Conservation (phyloP, 1,284 basidiomycete species). For the Mycena sp. region DNA sequence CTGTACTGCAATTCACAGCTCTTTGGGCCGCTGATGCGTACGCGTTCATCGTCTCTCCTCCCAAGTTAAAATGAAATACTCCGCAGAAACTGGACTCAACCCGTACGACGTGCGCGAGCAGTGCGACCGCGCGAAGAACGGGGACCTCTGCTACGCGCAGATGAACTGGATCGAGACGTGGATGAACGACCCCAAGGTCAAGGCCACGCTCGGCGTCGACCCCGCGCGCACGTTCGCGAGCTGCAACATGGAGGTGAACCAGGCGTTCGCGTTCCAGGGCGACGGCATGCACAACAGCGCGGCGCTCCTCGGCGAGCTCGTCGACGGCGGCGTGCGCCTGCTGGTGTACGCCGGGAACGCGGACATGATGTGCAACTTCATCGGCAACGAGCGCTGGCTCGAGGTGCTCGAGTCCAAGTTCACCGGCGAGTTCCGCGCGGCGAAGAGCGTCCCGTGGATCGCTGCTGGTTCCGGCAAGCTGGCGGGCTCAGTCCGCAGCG, state of each 20-base stretch:
- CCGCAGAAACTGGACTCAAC: conserved; percentile 69
- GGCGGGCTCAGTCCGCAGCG: conserved; percentile 68
- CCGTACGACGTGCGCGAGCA: conserved; percentile 86
- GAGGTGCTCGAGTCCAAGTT: conserved; percentile 69
- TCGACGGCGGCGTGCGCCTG: conserved; percentile 75
- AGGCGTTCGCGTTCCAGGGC: conserved; percentile 73
- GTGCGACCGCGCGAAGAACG: conserved; percentile 81
- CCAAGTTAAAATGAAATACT: not conserved
- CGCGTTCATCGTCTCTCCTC: conserved; percentile 38
- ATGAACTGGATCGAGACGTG: conserved; percentile 84
- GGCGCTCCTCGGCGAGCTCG: conserved; percentile 68
- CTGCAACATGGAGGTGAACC: conserved; percentile 74
- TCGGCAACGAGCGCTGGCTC: conserved; percentile 81
- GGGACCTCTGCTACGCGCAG: conserved; percentile 78
- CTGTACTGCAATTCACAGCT: conserved; percentile 72
- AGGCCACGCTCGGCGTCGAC: conserved; percentile 80
- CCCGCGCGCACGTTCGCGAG: conserved; percentile 69
- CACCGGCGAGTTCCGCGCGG: conserved; percentile 65
- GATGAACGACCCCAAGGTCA: conserved; percentile 77
- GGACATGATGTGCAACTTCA: conserved; percentile 87
- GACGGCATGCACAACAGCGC: conserved; percentile 84
- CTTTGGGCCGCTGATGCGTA: conserved; percentile 67
- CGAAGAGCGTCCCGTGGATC: conserved; percentile 65
- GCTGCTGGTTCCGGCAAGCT: conserved; percentile 54
- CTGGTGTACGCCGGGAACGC: conserved; percentile 80